These are phyloP conservation scores for Arthrocladium fulminans DNA, from an alignment of 2,329 filamentous ascomycete species.

Conservation along the genomic window DNA sequence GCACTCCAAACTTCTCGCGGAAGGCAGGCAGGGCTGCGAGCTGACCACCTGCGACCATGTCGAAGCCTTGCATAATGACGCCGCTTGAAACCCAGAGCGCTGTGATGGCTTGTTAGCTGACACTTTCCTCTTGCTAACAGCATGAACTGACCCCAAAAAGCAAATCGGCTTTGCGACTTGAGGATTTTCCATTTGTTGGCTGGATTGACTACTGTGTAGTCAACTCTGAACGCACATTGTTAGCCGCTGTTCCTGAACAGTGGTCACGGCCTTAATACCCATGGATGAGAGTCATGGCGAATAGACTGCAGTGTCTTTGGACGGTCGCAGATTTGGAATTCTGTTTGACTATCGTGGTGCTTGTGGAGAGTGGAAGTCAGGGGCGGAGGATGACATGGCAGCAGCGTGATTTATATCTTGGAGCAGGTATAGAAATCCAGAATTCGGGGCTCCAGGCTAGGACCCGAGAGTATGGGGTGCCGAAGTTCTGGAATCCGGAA, in stretches of 20 bases:
- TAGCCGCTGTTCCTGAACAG: no score
- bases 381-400: no score
- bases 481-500: no score
- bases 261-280: no score
- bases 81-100: conserved; percentile 26
- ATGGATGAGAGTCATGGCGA: not conserved
- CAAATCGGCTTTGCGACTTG: conserved; percentile 21
- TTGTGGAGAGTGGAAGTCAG: no score
- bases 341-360: no score
- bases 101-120: conserved; percentile 12
- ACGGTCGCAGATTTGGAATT: no score
- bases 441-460: not conserved
- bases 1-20: conserved; percentile 23
- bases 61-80: conserved; percentile 28
- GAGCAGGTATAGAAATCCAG: not conserved
- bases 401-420: no score
- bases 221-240: no score
- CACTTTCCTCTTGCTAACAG: no score
- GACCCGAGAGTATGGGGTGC: no score
- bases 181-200: conserved; percentile 27
- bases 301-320: not conserved
- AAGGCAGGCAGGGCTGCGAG: conserved; percentile 27
- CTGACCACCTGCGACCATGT: conserved; percentile 27
- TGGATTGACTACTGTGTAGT: conserved; percentile 20
- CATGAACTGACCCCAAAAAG: conserved; percentile 23